Percentiles rank a stretch among this genome's conserved stretches.
Evolutionary conservation across 2,329 filamentous ascomycete genomes (phyloP).

Genomic region (Drechslerella coelobrocha): DNA sequence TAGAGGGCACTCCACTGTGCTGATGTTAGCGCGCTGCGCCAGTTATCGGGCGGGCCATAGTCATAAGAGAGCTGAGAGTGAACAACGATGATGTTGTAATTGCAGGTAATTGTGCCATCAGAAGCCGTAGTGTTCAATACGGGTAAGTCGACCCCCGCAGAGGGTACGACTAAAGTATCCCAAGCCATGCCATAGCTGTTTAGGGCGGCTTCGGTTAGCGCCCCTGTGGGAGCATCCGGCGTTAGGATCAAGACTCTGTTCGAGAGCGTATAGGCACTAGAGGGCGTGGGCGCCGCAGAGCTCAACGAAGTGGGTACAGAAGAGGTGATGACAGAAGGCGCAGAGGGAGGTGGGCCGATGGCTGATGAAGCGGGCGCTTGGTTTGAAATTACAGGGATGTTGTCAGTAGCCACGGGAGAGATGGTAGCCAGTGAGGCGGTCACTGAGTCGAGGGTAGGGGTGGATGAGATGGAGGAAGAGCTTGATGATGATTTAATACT

Average conservation of each 20-base stretch:
- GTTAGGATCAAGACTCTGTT: slow-evolving; percentile 38
- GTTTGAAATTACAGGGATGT: slow-evolving; percentile 15
- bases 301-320: slow-evolving; percentile 9
- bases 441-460: too few species aligned
- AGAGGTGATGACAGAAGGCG: slow-evolving; percentile 14
- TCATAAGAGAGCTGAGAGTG: slow-evolving; percentile 65
- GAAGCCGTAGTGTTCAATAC: slow-evolving; percentile 61
- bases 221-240: slow-evolving; percentile 12
- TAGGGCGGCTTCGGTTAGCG: slow-evolving; percentile 56
- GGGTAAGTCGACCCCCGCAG: slow-evolving; percentile 64
- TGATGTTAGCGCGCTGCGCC: slow-evolving; percentile 64
- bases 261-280: slow-evolving; percentile 13
- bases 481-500: not conserved
- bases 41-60: slow-evolving; percentile 61
- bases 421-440: slow-evolving; percentile 18
- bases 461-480: not conserved
- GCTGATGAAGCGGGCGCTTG: slow-evolving; percentile 20
- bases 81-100: slow-evolving; percentile 68
- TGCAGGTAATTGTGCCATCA: slow-evolving; percentile 59
- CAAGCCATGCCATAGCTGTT: slow-evolving; percentile 69
- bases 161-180: slow-evolving; percentile 64
- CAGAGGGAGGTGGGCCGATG: slow-evolving; percentile 21
- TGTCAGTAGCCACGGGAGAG: slow-evolving; percentile 14
- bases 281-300: slow-evolving; percentile 15
- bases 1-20: slow-evolving; percentile 67